Conservation (phyloP, 352 stramenopile genomes). For the Pythium brachiatum region DNA sequence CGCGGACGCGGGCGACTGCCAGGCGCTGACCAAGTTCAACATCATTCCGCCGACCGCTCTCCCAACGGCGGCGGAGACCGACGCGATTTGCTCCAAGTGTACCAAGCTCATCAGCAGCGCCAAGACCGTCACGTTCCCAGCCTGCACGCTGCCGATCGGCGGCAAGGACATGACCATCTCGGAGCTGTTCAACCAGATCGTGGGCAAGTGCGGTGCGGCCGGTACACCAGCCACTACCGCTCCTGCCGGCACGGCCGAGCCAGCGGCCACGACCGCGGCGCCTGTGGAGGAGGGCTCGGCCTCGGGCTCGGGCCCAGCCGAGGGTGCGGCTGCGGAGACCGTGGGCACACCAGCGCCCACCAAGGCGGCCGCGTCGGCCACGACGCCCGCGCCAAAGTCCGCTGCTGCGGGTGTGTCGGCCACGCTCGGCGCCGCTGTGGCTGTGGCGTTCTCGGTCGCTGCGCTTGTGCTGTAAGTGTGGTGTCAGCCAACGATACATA, state of each 20-base stretch:
- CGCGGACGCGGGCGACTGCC: slow-evolving; percentile 7
- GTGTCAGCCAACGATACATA: too few species aligned
- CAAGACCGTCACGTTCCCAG: slow-evolving; percentile 10
- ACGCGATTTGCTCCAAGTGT: slow-evolving; percentile 18
- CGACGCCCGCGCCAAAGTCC: slow-evolving; percentile 12
- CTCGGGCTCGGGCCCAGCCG: background rate
- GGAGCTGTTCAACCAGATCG: slow-evolving; percentile 13
- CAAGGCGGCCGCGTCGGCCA: background rate
- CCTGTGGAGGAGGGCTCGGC: background rate
- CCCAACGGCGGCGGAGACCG: slow-evolving; percentile 6
- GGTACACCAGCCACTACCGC: background rate
- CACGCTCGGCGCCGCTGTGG: slow-evolving; percentile 21
- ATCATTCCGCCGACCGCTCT: slow-evolving; percentile 6
- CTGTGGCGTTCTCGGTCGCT: slow-evolving; percentile 23
- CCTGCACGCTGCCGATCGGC: slow-evolving; percentile 13
- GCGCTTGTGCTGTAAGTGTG: slow-evolving; percentile 25
- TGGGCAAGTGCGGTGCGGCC: slow-evolving; percentile 7
- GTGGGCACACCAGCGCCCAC: background rate
- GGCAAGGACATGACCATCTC: too few species aligned
- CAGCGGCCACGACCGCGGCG: background rate
- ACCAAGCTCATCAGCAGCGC: slow-evolving; percentile 10
- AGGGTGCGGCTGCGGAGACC: background rate
- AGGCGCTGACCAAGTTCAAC: slow-evolving; percentile 10
- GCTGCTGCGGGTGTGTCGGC: slow-evolving; percentile 12
- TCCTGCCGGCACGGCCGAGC: too few species aligned